Percentiles rank a stretch among this genome's conserved stretches.
phyloP scores from a whole-genome alignment of 306 rosid genomes.

The Lithocarpus polystachyus region DNA sequence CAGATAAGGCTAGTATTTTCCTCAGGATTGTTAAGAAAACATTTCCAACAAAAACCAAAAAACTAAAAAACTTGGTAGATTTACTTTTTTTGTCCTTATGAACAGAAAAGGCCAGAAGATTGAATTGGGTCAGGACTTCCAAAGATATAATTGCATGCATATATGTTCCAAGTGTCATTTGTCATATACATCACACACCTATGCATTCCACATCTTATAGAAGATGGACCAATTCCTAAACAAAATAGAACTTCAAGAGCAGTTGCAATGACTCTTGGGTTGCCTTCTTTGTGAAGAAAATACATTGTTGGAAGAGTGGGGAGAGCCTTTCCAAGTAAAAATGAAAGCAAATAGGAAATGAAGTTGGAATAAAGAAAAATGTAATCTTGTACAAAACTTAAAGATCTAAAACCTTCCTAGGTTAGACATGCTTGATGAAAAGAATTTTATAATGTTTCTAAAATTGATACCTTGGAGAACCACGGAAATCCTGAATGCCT shows the following conservation, averaged over 20 bases:
- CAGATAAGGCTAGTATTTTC: too few relatives aligned
- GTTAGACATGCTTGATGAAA: not conserved
- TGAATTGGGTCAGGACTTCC: not conserved
- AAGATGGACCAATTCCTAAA: too few relatives aligned
- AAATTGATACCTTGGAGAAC: not conserved
- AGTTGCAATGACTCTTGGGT: too few relatives aligned
- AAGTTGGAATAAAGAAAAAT: constrained; percentile 10
- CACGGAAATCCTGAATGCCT: not conserved
- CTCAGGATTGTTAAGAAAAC: too few relatives aligned
- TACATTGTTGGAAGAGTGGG: constrained; percentile 12
- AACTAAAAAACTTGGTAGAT: not conserved
- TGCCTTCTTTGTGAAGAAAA: too few relatives aligned
- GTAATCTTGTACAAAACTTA: not conserved
- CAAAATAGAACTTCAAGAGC: too few relatives aligned
- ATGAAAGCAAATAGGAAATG: not conserved
- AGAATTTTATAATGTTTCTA: not conserved
- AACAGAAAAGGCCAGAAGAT: not conserved
- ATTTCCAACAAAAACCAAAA: not conserved
- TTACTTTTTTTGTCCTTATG: not conserved
- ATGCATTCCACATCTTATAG: too few relatives aligned
- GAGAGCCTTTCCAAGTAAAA: not conserved
- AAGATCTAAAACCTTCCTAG: not conserved
- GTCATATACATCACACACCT: too few relatives aligned
- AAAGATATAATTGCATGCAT: not conserved
- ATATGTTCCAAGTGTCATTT: not conserved